Conservation (phyloP, 352 stramenopile genomes). For the Phytophthora pinifolia region DNA sequence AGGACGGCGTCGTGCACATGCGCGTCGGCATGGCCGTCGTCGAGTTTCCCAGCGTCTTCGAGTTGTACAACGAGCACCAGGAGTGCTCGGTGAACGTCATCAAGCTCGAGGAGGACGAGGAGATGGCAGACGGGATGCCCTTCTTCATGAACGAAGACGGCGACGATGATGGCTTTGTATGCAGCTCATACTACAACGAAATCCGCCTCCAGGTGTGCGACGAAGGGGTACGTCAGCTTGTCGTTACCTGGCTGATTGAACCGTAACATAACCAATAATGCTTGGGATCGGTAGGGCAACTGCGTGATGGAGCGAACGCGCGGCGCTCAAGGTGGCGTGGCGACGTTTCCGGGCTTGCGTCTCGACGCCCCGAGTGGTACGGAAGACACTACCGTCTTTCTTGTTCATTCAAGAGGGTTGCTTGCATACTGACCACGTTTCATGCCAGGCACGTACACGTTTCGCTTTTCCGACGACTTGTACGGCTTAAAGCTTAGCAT, state of each 20-base stretch:
- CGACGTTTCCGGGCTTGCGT: conserved; percentile 58
- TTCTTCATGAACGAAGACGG: conserved; percentile 74
- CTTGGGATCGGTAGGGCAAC: conserved; percentile 35
- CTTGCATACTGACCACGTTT: background rate
- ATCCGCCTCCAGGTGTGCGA: conserved; percentile 57
- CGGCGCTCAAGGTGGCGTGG: conserved; percentile 45
- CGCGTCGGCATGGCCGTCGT: conserved; percentile 59
- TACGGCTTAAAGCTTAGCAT: conserved; percentile 62
- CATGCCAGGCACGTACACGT: conserved; percentile 61
- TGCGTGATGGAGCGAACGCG: conserved; percentile 61
- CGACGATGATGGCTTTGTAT: conserved; percentile 65
- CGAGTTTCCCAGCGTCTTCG: conserved; percentile 72
- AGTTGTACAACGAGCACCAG: conserved; percentile 69
- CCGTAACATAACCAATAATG: too few species aligned
- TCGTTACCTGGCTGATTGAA: background rate
- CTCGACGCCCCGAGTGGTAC: conserved; percentile 67
- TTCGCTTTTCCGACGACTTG: conserved; percentile 63
- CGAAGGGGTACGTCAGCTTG: conserved; percentile 39
- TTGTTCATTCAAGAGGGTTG: background rate
- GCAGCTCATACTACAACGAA: conserved; percentile 66
- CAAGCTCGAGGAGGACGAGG: conserved; percentile 83
- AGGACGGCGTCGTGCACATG: conserved; percentile 66
- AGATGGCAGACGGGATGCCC: conserved; percentile 48
- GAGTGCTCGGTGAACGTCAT: conserved; percentile 65
- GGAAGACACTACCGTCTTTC: background rate